These are phyloP conservation scores for Coprinellus micaceus DNA, from an alignment of 768 basidiomycete genomes.

Conservation along the genomic window DNA sequence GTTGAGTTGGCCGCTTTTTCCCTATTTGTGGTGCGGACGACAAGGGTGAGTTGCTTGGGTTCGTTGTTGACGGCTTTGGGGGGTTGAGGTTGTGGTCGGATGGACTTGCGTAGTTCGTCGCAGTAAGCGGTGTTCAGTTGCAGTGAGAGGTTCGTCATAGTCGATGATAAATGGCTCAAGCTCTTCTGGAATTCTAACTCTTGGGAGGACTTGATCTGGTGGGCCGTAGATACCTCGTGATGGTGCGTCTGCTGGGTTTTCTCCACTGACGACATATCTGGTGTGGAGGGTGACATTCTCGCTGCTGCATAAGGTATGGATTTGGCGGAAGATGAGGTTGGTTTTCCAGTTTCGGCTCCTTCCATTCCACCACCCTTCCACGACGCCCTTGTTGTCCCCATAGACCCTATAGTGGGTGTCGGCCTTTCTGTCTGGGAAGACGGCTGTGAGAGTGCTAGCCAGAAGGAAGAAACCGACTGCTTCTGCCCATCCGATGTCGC, in stretches of 20 bases:
- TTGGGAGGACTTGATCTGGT: conserved; percentile 24
- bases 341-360: conserved; percentile 26
- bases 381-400: conserved; percentile 34
- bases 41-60: background rate
- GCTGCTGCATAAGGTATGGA: conserved; percentile 5
- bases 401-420: conserved; percentile 20
- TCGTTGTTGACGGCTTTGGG: background rate
- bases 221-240: conserved; percentile 31
- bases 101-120: background rate
- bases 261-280: conserved; percentile 28
- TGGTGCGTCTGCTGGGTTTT: conserved; percentile 36
- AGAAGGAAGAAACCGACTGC: conserved; percentile 38
- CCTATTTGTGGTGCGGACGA: too few species aligned
- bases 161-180: conserved; percentile 25
- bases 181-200: conserved; percentile 23
- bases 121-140: conserved; percentile 10
- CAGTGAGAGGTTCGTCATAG: conserved; percentile 11
- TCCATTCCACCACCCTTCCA: conserved; percentile 36
- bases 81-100: background rate
- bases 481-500: conserved; percentile 46
- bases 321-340: conserved; percentile 24
- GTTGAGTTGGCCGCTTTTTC: too few species aligned
- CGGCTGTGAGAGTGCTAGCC: conserved; percentile 10
- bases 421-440: background rate
- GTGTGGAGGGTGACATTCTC: conserved; percentile 19